Conservation (phyloP, 306 rosid species). For the Cicer cuneatum region DNA sequence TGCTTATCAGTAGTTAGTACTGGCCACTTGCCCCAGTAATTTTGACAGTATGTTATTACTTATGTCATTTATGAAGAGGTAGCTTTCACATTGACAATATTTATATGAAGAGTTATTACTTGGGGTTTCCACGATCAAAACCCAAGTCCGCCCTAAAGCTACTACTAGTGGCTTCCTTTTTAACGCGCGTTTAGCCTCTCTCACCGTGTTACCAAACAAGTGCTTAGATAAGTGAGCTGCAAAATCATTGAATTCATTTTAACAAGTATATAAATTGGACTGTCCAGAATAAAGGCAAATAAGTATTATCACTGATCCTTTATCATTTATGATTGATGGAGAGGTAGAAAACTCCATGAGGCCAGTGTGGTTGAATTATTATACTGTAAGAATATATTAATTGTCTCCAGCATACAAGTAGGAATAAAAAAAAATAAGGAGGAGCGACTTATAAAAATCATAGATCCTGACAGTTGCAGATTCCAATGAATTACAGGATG, state of each 20-base stretch:
- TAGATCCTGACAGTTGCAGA: neutral
- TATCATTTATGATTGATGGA: neutral
- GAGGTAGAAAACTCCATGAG: neutral
- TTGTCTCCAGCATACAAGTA: neutral
- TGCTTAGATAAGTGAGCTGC: neutral
- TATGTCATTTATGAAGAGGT: conserved; percentile 1
- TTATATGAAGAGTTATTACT: too few relatives aligned
- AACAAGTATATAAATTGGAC: neutral
- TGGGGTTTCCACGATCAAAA: too few relatives aligned
- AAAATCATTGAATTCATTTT: neutral
- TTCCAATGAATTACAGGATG: neutral
- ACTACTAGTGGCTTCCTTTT: too few relatives aligned
- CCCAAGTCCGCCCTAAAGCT: too few relatives aligned
- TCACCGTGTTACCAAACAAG: too few relatives aligned
- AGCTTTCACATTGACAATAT: conserved; percentile 19
- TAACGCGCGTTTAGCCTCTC: too few relatives aligned
- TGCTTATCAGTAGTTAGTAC: conserved; percentile 4
- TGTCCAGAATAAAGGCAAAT: neutral
- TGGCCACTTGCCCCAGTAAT: conserved; percentile 37
- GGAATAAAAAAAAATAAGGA: neutral
- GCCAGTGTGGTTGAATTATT: neutral
- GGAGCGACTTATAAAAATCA: neutral
- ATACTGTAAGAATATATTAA: neutral
- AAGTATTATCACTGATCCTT: neutral
- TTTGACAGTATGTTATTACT: conserved; percentile 18